Conservation (phyloP, 805 yeast species). For the Candida alai region DNA sequence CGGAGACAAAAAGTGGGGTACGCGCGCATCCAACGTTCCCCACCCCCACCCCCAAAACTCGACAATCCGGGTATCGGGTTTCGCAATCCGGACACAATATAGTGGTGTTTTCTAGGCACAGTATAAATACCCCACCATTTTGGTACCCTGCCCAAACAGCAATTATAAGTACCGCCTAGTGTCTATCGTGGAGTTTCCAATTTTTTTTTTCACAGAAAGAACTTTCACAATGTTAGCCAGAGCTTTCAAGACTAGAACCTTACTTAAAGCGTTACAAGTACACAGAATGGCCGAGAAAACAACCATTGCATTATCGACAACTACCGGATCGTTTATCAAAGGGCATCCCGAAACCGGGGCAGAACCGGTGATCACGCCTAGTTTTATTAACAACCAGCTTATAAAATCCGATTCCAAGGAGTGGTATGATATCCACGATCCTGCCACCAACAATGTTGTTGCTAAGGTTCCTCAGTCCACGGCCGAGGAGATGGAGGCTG, state of each 20-base stretch:
- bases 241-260: background rate
- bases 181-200: too few relatives aligned
- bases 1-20: too few relatives aligned
- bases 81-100: too few relatives aligned
- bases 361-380: conserved; percentile 48
- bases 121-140: too few relatives aligned
- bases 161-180: too few relatives aligned
- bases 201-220: too few relatives aligned
- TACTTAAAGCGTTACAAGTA: background rate
- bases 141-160: too few relatives aligned
- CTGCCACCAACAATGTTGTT: conserved; percentile 66
- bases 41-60: too few relatives aligned
- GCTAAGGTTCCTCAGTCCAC: conserved; percentile 73
- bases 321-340: conserved; percentile 28
- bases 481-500: conserved; percentile 57
- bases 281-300: conserved; percentile 10
- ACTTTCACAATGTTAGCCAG: conserved; percentile 1
- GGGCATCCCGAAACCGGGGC: conserved; percentile 40
- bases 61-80: too few relatives aligned
- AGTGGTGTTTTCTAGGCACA: too few relatives aligned
- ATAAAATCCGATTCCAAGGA: conserved; percentile 46
- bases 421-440: conserved; percentile 72
- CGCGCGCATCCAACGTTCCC: too few relatives aligned
- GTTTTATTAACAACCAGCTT: conserved; percentile 49
- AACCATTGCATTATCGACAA: conserved; percentile 24